These are phyloP conservation scores for Globisporangium cylindrosporum DNA, from an alignment of 352 stramenopile genomes.

Conservation along the genomic window DNA sequence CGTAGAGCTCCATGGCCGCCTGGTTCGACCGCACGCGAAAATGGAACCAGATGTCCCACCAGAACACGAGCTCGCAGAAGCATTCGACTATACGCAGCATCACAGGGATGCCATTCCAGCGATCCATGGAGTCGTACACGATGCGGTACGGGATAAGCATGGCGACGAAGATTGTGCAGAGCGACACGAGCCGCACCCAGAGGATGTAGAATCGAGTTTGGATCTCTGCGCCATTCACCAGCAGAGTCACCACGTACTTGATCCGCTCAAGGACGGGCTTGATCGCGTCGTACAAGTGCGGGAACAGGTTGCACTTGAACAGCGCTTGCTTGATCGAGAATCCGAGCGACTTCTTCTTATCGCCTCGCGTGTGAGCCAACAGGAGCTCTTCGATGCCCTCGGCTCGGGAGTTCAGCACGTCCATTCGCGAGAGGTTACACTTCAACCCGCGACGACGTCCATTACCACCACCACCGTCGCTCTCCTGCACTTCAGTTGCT, in stretches of 20 bases:
- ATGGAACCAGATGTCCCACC: constrained; percentile 57
- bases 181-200: constrained; percentile 45
- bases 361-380: constrained; percentile 27
- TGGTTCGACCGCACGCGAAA: constrained; percentile 52
- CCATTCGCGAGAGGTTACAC: constrained; percentile 32
- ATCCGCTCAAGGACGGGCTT: not conserved
- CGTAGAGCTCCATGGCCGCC: constrained; percentile 54
- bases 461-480: not conserved
- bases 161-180: constrained; percentile 48
- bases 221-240: constrained; percentile 46
- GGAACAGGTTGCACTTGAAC: constrained; percentile 2
- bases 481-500: constrained; percentile 36
- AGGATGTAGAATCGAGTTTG: constrained; percentile 53
- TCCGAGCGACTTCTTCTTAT: constrained; percentile 14
- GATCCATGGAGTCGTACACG: constrained; percentile 51
- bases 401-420: constrained; percentile 42
- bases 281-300: not conserved
- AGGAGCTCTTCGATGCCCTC: constrained; percentile 55
- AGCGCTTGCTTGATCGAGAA: constrained; percentile 13
- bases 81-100: constrained; percentile 30
- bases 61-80: constrained; percentile 48
- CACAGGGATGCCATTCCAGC: constrained; percentile 37
- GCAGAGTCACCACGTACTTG: not conserved
- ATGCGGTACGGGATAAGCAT: constrained; percentile 51
- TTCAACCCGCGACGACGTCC: constrained; percentile 24